Percentiles rank a stretch among this genome's conserved stretches.
phyloP scores from a whole-genome alignment of 495 filamentous ascomycete genomes.

The Trichoderma erinaceum region DNA sequence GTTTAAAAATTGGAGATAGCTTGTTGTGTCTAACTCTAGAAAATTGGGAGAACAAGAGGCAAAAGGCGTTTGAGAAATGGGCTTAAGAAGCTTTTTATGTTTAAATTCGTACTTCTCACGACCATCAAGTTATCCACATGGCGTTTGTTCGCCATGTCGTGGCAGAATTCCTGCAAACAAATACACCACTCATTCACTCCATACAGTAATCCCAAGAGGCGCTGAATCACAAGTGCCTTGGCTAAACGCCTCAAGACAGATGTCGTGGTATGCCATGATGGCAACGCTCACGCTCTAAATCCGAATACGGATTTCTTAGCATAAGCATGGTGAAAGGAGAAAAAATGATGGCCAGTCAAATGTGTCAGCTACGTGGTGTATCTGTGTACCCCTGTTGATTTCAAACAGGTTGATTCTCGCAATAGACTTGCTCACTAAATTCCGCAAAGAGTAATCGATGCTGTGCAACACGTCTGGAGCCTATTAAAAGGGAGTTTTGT shows the following conservation, averaged over 20 bases:
- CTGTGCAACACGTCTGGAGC: too few relatives aligned
- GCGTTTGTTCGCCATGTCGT: neutral
- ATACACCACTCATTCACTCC: neutral
- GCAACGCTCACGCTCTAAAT: neutral
- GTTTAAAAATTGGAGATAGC: too few relatives aligned
- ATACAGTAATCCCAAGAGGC: neutral
- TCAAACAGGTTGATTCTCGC: too few relatives aligned
- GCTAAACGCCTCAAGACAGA: neutral
- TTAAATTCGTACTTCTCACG: neutral
- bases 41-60: neutral
- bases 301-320: neutral
- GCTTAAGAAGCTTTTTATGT: neutral
- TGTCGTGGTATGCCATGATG: neutral
- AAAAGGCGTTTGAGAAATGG: neutral
- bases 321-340: neutral
- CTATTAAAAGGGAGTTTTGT: too few relatives aligned
- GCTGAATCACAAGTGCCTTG: neutral
- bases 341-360: too few relatives aligned
- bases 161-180: neutral
- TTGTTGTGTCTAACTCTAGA: neutral
- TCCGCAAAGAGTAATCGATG: too few relatives aligned
- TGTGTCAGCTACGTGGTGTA: too few relatives aligned
- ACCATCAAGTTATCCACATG: neutral
- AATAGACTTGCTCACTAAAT: too few relatives aligned
- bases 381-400: too few relatives aligned